Conservation (phyloP, 1,284 basidiomycete genomes). For the Papiliotrema nemorosa region DNA sequence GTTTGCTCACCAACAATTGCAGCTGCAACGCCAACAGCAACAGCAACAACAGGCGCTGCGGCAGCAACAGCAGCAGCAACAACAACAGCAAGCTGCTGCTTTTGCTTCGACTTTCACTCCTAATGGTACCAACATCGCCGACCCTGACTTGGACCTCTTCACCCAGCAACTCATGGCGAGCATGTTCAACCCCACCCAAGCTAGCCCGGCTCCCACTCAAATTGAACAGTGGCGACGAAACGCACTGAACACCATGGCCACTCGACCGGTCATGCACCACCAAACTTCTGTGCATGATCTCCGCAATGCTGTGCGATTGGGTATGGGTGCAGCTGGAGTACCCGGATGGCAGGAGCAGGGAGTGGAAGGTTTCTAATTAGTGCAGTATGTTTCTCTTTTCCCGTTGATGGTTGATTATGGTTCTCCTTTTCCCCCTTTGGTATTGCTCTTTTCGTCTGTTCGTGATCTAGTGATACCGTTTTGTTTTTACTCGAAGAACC, state of each 20-base stretch:
- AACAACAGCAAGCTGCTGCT: conserved; percentile 5
- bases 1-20: conserved; percentile 28
- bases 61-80: conserved; percentile 3
- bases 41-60: conserved; percentile 10
- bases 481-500: not conserved
- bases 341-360: not conserved
- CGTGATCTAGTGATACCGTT: not conserved
- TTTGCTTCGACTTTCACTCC: not conserved
- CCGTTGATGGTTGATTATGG: not conserved
- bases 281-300: not conserved
- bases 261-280: not conserved
- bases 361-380: conserved; percentile 1
- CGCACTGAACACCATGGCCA: conserved; percentile 8
- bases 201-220: not conserved
- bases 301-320: not conserved
- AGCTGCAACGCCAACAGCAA: conserved; percentile 15
- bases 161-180: conserved; percentile 6
- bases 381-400: not conserved
- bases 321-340: not conserved
- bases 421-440: not conserved
- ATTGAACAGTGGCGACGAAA: conserved; percentile 23
- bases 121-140: not conserved
- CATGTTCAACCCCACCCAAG: conserved; percentile 3
- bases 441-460: not conserved
- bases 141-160: conserved; percentile 2